These are phyloP conservation scores for Lipomyces japonicus DNA, from an alignment of 805 yeast species.

Conservation along the genomic window DNA sequence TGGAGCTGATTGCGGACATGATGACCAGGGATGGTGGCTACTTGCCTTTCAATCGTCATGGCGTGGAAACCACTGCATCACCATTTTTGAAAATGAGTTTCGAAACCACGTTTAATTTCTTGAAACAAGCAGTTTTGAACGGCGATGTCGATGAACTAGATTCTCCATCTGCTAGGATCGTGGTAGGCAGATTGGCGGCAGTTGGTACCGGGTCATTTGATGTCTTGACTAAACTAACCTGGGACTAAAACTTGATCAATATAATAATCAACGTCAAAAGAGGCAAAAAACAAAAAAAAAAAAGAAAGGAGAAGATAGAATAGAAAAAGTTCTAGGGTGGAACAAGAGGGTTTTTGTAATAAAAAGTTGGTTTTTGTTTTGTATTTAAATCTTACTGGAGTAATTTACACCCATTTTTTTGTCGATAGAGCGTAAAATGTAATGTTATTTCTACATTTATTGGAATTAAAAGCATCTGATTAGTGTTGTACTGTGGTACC, in stretches of 20 bases:
- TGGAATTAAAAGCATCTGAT: too few relatives aligned
- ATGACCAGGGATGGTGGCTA: constrained; percentile 99
- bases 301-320: too few relatives aligned
- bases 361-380: too few relatives aligned
- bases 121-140: constrained; percentile 92
- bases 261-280: too few relatives aligned
- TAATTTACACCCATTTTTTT: too few relatives aligned
- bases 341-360: too few relatives aligned
- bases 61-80: constrained; percentile 92
- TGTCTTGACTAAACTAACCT: constrained; percentile 39
- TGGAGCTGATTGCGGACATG: constrained; percentile 96
- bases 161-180: constrained; percentile 90
- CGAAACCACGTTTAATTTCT: constrained; percentile 96
- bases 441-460: too few relatives aligned
- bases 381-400: too few relatives aligned
- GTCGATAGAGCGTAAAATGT: too few relatives aligned
- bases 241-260: not conserved
- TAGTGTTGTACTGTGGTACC: too few relatives aligned
- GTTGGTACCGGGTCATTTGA: constrained; percentile 98
- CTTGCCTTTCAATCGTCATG: constrained; percentile 95
- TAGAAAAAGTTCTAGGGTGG: too few relatives aligned
- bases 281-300: too few relatives aligned
- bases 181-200: constrained; percentile 80
- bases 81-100: constrained; percentile 98
- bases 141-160: constrained; percentile 84